Evolutionary conservation across 139 green algal species (phyloP).

Genomic region (Auxenochlorella pyrenoidosa): DNA sequence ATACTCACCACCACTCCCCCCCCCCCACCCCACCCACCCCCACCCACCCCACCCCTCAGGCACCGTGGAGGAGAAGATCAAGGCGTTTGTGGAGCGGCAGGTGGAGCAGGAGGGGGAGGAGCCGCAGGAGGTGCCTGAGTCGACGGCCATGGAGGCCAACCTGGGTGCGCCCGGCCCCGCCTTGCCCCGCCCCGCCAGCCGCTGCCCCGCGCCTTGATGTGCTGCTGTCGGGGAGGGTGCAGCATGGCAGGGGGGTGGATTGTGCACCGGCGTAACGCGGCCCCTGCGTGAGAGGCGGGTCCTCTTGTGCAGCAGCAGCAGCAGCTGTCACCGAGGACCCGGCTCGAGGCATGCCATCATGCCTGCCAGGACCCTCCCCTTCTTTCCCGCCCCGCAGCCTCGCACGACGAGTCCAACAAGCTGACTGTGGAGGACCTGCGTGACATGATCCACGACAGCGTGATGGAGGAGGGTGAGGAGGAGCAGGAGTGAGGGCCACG

Average conservation of each 20-base stretch:
- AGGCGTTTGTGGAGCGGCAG: constrained; percentile 6
- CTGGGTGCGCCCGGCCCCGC: constrained; percentile 3
- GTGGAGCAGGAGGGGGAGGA: constrained; percentile 10
- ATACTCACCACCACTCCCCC: neutral
- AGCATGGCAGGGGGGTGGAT: no score
- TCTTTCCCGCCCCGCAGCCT: neutral
- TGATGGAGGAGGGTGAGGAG: no score
- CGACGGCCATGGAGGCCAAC: constrained; percentile 26
- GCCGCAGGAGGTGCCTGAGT: neutral
- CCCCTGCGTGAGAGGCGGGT: no score
- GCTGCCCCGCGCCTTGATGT: no score
- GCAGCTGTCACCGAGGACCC: no score
- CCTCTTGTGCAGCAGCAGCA: no score
- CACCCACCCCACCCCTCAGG: neutral
- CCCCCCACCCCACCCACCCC: neutral
- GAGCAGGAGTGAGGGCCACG: no score
- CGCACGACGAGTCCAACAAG: constrained; percentile 25
- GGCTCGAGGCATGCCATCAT: no score
- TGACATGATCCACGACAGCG: constrained; percentile 14
- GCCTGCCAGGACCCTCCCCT: neutral
- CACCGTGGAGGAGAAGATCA: constrained; percentile 21
- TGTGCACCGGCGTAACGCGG: no score
- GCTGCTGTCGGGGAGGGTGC: no score
- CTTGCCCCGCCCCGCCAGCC: no score
- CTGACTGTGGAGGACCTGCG: constrained; percentile 28